Evolutionary conservation across 768 basidiomycete species (phyloP).

Genomic region (Suillus decipiens): DNA sequence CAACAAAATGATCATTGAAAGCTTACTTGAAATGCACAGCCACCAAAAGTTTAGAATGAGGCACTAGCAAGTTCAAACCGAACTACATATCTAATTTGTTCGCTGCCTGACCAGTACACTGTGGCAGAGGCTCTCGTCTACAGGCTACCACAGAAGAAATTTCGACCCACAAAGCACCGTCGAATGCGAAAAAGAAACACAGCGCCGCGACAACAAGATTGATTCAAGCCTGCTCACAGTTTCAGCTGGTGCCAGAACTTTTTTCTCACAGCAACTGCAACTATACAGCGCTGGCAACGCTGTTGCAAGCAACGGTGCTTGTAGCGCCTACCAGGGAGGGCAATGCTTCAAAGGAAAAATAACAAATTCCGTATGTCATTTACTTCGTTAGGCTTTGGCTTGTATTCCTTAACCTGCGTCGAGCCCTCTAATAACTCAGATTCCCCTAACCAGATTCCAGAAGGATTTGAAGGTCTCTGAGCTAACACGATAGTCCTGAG

Average conservation of each 20-base stretch:
- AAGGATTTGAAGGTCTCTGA: not conserved
- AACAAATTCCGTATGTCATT: not conserved
- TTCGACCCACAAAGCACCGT: conserved; percentile 53
- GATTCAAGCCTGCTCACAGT: too few relatives aligned
- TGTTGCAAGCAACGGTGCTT: not conserved
- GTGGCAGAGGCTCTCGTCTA: conserved; percentile 63
- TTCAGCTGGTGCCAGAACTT: not conserved
- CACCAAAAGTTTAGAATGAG: too few relatives aligned
- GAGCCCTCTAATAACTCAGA: not conserved
- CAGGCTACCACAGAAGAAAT: conserved; percentile 75
- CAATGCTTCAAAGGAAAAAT: too few relatives aligned
- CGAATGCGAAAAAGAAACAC: conserved; percentile 67
- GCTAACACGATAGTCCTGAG: not conserved
- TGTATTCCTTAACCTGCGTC: too few relatives aligned
- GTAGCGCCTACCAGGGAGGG: not conserved
- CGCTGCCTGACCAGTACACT: not conserved
- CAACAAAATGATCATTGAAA: too few relatives aligned
- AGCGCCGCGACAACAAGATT: conserved; percentile 73
- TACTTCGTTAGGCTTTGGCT: not conserved
- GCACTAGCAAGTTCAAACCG: too few relatives aligned
- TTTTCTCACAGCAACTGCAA: not conserved
- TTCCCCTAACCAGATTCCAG: not conserved
- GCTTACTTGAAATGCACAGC: too few relatives aligned
- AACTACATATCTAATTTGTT: too few relatives aligned
- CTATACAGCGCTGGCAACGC: not conserved